Percentiles rank a stretch among this genome's conserved stretches.
Conservation (phyloP, 176 grass and related monocot genomes). For the Olyra latifolia region DNA sequence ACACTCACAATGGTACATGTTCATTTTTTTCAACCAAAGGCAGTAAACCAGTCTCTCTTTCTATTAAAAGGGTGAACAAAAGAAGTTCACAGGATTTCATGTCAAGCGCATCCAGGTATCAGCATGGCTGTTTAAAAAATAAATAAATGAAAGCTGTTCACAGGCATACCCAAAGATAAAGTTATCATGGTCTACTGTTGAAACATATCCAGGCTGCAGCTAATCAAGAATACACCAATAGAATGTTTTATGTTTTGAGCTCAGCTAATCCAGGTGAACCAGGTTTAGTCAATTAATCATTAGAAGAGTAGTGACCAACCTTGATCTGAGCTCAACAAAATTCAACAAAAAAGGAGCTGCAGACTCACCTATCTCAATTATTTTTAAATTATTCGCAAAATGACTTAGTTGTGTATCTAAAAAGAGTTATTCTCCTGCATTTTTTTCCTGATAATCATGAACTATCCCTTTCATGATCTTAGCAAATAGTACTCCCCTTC, state of each 20-base stretch:
- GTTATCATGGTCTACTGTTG: not conserved
- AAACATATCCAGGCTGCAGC: not conserved
- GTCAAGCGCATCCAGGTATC: not conserved
- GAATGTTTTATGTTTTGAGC: not conserved
- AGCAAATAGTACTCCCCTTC: not conserved
- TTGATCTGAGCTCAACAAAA: constrained; percentile 9
- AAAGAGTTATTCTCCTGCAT: not conserved
- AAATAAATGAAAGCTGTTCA: not conserved
- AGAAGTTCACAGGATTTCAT: not conserved
- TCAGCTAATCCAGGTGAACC: constrained; percentile 1
- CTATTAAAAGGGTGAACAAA: not conserved
- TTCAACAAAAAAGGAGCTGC: not conserved
- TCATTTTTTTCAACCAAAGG: not conserved
- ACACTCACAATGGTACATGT: not conserved
- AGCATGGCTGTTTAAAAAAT: not conserved
- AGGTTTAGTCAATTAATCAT: not conserved
- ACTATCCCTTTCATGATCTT: not conserved
- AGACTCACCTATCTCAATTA: not conserved
- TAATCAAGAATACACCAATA: not conserved
- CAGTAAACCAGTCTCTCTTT: not conserved
- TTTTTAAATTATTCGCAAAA: not conserved
- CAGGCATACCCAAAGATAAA: not conserved
- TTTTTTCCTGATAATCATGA: not conserved
- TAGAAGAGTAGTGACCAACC: not conserved
- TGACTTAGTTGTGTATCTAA: not conserved